Evolutionary conservation across 306 rosid genomes (phyloP).

Genomic region (Elaeagnus macrophylla): DNA sequence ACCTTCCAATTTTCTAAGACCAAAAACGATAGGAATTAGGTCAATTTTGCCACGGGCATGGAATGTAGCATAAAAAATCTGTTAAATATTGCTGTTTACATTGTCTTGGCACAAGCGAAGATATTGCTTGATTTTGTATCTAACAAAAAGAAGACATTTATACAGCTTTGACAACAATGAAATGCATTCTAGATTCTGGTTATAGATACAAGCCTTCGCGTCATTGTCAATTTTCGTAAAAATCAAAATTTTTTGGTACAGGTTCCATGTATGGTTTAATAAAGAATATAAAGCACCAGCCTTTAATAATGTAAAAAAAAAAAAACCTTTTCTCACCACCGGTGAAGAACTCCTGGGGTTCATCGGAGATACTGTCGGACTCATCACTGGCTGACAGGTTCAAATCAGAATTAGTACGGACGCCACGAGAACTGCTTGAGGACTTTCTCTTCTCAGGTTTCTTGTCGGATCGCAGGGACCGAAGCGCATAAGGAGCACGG

Average conservation of each 20-base stretch:
- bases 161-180: no score
- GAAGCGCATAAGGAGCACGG: conserved; percentile 60
- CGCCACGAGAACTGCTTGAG: conserved; percentile 28
- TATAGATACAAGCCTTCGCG: no score
- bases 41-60: background rate
- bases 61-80: background rate
- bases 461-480: conserved; percentile 27
- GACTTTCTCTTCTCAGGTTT: conserved; percentile 32
- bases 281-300: no score
- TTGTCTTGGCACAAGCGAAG: no score
- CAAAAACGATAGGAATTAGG: background rate
- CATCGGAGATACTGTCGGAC: conserved; percentile 60
- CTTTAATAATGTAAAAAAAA: background rate
- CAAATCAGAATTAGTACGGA: conserved; percentile 59
- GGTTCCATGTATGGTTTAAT: no score
- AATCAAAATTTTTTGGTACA: no score
- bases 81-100: background rate
- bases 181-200: no score
- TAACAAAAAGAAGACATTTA: no score
- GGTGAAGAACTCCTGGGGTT: conserved; percentile 63
- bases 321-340: conserved; percentile 86
- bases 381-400: conserved; percentile 36
- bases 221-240: no score
- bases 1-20: background rate
- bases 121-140: no score